Evolutionary conservation across 352 stramenopile genomes (phyloP).

Genomic region (Pythium vanterpoolii): DNA sequence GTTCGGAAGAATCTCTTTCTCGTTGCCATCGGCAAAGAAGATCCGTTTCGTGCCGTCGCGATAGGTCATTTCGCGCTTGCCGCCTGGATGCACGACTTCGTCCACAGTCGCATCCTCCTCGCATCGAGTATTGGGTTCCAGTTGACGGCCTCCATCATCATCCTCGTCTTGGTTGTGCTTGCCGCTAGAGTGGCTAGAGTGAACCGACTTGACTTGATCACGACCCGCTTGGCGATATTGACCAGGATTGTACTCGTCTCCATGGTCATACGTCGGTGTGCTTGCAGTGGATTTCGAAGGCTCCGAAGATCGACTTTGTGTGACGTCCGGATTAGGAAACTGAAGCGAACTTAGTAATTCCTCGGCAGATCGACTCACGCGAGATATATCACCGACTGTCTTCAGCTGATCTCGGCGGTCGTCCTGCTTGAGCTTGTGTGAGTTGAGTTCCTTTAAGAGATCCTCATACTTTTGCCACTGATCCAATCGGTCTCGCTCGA

Average conservation of each 20-base stretch:
- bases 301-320: background rate
- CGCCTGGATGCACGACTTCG: slow-evolving; percentile 51
- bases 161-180: background rate
- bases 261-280: slow-evolving; percentile 5
- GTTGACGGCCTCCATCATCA: too few species aligned
- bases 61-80: slow-evolving; percentile 61
- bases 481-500: slow-evolving; percentile 70
- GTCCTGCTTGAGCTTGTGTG: slow-evolving; percentile 25
- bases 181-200: background rate
- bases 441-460: slow-evolving; percentile 40
- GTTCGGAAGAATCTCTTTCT: slow-evolving; percentile 90
- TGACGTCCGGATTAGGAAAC: background rate
- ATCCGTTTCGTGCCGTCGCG: slow-evolving; percentile 67
- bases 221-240: slow-evolving; percentile 6
- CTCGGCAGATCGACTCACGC: slow-evolving; percentile 15
- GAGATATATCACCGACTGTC: slow-evolving; percentile 17
- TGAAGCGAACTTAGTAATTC: slow-evolving; percentile 12
- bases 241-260: slow-evolving; percentile 17
- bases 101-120: slow-evolving; percentile 14
- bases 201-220: background rate
- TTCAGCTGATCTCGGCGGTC: background rate
- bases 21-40: slow-evolving; percentile 90
- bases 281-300: background rate
- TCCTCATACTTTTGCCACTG: slow-evolving; percentile 73
- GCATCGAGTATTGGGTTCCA: background rate